phyloP scores from a whole-genome alignment of 371 early-diverging fungal species.

The Chytridium lagenaria region DNA sequence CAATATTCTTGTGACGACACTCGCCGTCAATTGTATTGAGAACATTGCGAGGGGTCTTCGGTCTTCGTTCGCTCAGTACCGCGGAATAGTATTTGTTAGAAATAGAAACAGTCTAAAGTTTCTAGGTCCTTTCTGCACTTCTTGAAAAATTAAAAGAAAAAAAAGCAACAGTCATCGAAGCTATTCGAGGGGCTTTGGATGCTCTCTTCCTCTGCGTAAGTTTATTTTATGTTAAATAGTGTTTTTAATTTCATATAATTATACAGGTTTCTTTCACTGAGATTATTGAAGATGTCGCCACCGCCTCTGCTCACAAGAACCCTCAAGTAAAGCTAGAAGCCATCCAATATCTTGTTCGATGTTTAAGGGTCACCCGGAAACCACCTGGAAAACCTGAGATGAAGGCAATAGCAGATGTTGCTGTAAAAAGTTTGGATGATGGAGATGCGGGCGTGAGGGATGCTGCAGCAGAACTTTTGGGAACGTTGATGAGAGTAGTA shows the following conservation, averaged over 20 bases:
- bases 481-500: slow-evolving; percentile 84
- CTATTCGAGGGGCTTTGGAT: slow-evolving; percentile 79
- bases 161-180: slow-evolving; percentile 85
- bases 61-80: slow-evolving; percentile 76
- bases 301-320: slow-evolving; percentile 82
- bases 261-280: slow-evolving; percentile 45
- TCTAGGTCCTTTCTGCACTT: slow-evolving; percentile 62
- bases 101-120: background rate
- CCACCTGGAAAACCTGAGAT: slow-evolving; percentile 79
- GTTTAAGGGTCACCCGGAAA: slow-evolving; percentile 69
- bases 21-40: slow-evolving; percentile 85
- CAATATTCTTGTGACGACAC: slow-evolving; percentile 82
- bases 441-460: slow-evolving; percentile 87
- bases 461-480: slow-evolving; percentile 85
- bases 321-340: slow-evolving; percentile 86
- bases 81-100: slow-evolving; percentile 59
- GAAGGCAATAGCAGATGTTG: slow-evolving; percentile 74
- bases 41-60: slow-evolving; percentile 84
- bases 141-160: slow-evolving; percentile 94
- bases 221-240: too few relatives aligned
- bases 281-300: slow-evolving; percentile 73
- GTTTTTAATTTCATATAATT: background rate
- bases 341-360: slow-evolving; percentile 72
- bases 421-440: slow-evolving; percentile 81
- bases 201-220: slow-evolving; percentile 78